Conservation (phyloP, 2,329 filamentous ascomycete species). For the Fonsecaea monophora region DNA sequence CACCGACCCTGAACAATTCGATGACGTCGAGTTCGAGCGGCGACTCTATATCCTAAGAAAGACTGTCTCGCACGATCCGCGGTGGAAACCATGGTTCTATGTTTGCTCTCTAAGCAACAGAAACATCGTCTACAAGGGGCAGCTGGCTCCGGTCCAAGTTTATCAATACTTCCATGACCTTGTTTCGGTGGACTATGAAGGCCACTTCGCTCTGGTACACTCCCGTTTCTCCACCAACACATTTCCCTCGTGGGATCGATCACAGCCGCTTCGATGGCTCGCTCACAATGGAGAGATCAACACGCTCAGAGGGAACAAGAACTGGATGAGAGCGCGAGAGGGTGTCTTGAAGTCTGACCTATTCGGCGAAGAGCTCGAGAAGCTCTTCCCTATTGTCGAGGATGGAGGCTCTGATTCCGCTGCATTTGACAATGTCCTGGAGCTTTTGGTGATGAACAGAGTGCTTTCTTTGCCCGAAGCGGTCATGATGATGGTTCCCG, state of each 20-base stretch:
- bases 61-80: constrained; percentile 91
- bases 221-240: constrained; percentile 98
- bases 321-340: constrained; percentile 98
- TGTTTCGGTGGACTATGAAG: constrained; percentile 95
- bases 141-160: constrained; percentile 90
- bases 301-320: constrained; percentile 96
- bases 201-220: constrained; percentile 94
- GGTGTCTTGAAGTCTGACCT: constrained; percentile 91
- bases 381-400: constrained; percentile 91
- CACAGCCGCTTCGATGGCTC: constrained; percentile 93
- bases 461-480: constrained; percentile 94
- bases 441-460: constrained; percentile 92
- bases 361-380: constrained; percentile 90
- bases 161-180: constrained; percentile 98
- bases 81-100: constrained; percentile 98
- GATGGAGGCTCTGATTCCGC: constrained; percentile 96
- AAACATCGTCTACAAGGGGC: constrained; percentile 99
- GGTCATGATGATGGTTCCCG: constrained; percentile 98
- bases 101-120: constrained; percentile 95
- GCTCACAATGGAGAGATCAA: constrained; percentile 99
- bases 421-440: constrained; percentile 95
- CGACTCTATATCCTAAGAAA: constrained; percentile 95
- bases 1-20: constrained; percentile 79
- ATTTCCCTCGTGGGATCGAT: constrained; percentile 97
- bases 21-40: constrained; percentile 85